Evolutionary conservation across 805 yeast species (phyloP).

Genomic region (Candida mattraensis): DNA sequence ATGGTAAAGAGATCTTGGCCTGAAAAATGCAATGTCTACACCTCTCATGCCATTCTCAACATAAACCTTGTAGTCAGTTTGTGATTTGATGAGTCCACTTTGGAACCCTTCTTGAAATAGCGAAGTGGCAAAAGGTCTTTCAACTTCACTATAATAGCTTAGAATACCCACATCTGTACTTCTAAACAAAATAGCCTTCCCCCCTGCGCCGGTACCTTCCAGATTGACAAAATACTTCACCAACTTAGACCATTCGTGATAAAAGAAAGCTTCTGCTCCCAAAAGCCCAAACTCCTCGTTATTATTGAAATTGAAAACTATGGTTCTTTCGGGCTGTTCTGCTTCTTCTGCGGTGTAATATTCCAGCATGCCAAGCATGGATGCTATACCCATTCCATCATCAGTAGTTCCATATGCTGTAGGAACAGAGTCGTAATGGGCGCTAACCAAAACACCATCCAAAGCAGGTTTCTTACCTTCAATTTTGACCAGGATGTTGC

Average conservation of each 20-base stretch:
- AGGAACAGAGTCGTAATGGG: conserved; percentile 90
- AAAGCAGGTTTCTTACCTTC: conserved; percentile 58
- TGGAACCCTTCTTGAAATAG: conserved; percentile 84
- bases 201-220: conserved; percentile 94
- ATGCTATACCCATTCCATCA: conserved; percentile 86
- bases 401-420: conserved; percentile 87
- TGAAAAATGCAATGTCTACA: conserved; percentile 84
- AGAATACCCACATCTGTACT: conserved; percentile 78
- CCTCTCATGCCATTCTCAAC: conserved; percentile 71
- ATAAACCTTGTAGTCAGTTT: conserved; percentile 84
- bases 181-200: conserved; percentile 77
- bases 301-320: conserved; percentile 83
- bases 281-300: conserved; percentile 85
- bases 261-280: conserved; percentile 74
- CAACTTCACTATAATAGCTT: conserved; percentile 52
- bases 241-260: conserved; percentile 68
- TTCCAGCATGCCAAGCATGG: conserved; percentile 69
- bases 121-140: conserved; percentile 76
- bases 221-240: conserved; percentile 71
- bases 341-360: conserved; percentile 36
- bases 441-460: conserved; percentile 73
- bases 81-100: conserved; percentile 67
- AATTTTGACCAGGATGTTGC: conserved; percentile 74
- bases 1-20: conserved; percentile 82
- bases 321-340: conserved; percentile 63